Conservation (phyloP, 2,329 filamentous ascomycete species). For the Tolypocladium cylindrosporum region DNA sequence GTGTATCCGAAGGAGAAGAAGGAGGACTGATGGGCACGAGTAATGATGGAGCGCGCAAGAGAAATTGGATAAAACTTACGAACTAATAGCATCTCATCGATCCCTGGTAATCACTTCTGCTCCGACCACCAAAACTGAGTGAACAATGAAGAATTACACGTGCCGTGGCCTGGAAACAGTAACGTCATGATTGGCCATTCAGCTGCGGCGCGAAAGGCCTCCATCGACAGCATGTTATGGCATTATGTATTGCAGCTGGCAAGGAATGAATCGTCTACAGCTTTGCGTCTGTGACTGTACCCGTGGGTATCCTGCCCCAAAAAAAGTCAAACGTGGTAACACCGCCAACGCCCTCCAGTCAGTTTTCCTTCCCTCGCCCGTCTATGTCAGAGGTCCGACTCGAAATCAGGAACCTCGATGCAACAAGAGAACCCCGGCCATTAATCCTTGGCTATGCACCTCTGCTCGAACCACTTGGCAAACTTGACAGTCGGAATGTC, state of each 20-base stretch:
- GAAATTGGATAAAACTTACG: neutral
- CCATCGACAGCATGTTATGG: neutral
- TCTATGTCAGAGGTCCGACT: neutral
- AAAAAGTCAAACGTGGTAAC: neutral
- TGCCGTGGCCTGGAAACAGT: too few relatives aligned
- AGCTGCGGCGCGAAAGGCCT: neutral
- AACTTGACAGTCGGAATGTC: constrained; percentile 47
- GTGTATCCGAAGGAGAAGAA: constrained; percentile 26
- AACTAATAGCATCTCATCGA: too few relatives aligned
- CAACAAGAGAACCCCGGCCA: constrained; percentile 1
- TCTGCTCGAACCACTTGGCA: constrained; percentile 43
- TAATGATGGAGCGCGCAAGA: neutral
- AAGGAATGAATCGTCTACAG: neutral
- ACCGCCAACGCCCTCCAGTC: constrained; percentile 3
- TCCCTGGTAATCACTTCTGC: too few relatives aligned
- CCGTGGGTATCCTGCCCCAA: neutral
- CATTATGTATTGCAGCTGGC: neutral
- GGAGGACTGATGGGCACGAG: neutral
- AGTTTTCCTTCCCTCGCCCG: neutral
- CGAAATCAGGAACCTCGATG: neutral
- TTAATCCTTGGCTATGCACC: constrained; percentile 23
- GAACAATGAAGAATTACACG: too few relatives aligned
- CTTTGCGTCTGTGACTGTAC: neutral
- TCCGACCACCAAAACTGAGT: too few relatives aligned
- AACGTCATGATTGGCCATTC: too few relatives aligned